Conservation (phyloP, 495 filamentous ascomycete species). For the Aspergillus sclerotiicarbonarius region DNA sequence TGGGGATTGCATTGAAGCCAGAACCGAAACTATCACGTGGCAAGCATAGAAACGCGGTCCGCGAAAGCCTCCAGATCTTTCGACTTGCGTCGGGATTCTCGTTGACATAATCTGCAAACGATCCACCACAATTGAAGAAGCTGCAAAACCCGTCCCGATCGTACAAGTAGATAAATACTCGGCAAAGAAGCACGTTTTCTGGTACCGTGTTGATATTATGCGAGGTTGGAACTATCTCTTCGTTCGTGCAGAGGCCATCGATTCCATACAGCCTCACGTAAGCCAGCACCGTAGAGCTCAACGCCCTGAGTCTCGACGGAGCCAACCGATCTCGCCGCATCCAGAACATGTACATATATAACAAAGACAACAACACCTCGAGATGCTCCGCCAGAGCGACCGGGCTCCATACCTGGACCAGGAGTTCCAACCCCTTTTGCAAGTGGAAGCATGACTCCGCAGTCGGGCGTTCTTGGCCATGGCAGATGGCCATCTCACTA, state of each 20-base stretch:
- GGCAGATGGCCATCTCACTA: slow-evolving; percentile 14
- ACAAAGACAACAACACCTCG: slow-evolving; percentile 14
- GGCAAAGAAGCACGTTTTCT: slow-evolving; percentile 11
- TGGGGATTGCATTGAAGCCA: neutral
- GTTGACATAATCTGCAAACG: slow-evolving; percentile 10
- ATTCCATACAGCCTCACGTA: slow-evolving; percentile 7
- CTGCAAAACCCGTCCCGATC: slow-evolving; percentile 17
- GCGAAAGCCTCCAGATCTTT: slow-evolving; percentile 13
- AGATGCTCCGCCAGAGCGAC: slow-evolving; percentile 8
- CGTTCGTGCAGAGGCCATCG: slow-evolving; percentile 9
- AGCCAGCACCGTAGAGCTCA: slow-evolving; percentile 7
- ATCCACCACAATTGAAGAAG: slow-evolving; percentile 18
- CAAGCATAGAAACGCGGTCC: slow-evolving; percentile 3
- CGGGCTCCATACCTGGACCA: slow-evolving; percentile 2
- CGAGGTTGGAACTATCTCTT: neutral
- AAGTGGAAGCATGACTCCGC: slow-evolving; percentile 12
- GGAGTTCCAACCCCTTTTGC: slow-evolving; percentile 8
- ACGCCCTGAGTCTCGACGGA: slow-evolving; percentile 4
- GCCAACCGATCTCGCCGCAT: slow-evolving; percentile 12
- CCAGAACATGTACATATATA: slow-evolving; percentile 20
- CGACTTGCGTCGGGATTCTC: neutral
- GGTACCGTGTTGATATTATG: neutral
- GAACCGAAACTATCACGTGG: neutral
- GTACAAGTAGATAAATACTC: slow-evolving; percentile 13
- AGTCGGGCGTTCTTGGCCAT: slow-evolving; percentile 8